Base-by-base conservation (phyloP, 352 stramenopile species). In the Globisporangium paroecandrum region DNA sequence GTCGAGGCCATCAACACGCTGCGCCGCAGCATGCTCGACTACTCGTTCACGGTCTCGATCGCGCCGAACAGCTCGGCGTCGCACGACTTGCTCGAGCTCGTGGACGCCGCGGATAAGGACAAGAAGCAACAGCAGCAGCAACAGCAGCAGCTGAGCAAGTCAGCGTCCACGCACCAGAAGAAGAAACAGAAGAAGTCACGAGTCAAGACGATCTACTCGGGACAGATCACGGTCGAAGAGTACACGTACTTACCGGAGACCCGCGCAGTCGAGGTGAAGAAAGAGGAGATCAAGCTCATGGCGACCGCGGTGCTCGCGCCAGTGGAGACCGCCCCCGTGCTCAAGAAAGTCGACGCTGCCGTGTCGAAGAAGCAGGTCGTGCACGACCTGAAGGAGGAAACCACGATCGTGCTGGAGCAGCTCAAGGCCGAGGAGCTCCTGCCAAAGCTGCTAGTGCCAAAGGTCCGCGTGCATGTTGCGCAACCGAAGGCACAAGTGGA, bases 11-110 rank as follows among this genome's bases (percentile, higher is more conserved):
- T 69, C 41, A 58, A 69, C 27, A 64, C 43, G 27, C 43, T 70
- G 58, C 65, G 59, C 47, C 65, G 65, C 65, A 70, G 65, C 47
- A 64, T 70, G 57, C 65, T 70, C 65, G 65, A 70, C 57, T 70
- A 69, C 64, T 69, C 64, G 55, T 69, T 59, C 56, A 64, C 57
- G 46, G 43, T 70, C 54, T 64, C 56, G 53, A 57, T 69, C 43
- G 46, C 64, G 43, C 43, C 43, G n/a, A 24, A 54, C 9, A 67
- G 62, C 36, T 60, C 47, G 18, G 62, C 62, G 24, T 60, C 38
- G 20, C 62, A 55, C 41, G 62, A 67, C 62, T 38, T 67, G 34
- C 53, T 67, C 34, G 49, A 67, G 51, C 62, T 67, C 54, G 51
- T 67, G 22, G 53, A 62, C 32, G 54, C 62, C 15, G 41, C 43